Evolutionary conservation across 108 stramenopile species (phyloP).

Genomic region (Fragilaria crotonensis): DNA sequence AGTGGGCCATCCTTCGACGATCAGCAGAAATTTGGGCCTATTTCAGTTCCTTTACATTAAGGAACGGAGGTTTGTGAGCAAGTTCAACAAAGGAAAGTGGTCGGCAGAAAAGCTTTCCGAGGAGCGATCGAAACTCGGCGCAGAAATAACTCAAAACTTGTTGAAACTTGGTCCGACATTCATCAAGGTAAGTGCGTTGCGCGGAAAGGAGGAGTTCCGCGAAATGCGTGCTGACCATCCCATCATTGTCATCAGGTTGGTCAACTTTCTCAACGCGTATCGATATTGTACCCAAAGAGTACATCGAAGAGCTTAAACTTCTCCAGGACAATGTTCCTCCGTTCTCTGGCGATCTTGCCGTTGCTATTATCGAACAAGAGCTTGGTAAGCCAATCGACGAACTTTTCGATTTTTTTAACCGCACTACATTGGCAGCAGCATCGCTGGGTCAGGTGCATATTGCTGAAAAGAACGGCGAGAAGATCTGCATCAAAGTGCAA

Average conservation of each 20-base stretch:
- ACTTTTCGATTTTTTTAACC: slow-evolving; percentile 79
- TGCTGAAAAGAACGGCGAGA: slow-evolving; percentile 76
- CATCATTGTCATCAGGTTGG: slow-evolving; percentile 53
- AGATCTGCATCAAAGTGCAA: slow-evolving; percentile 91
- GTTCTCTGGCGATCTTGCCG: slow-evolving; percentile 84
- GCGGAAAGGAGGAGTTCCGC: too few species aligned
- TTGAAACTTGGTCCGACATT: slow-evolving; percentile 93
- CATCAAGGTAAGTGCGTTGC: slow-evolving; percentile 69
- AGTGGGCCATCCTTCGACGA: slow-evolving; percentile 74
- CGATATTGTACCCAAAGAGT: slow-evolving; percentile 93
- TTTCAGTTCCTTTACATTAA: slow-evolving; percentile 81
- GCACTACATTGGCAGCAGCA: slow-evolving; percentile 81
- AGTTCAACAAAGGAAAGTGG: slow-evolving; percentile 67
- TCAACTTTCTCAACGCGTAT: slow-evolving; percentile 94
- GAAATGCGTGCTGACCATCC: too few species aligned
- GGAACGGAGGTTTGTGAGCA: slow-evolving; percentile 64
- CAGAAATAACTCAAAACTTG: slow-evolving; percentile 84
- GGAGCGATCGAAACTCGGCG: slow-evolving; percentile 70
- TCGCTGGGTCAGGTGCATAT: slow-evolving; percentile 94
- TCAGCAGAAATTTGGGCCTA: slow-evolving; percentile 89
- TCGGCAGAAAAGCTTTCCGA: slow-evolving; percentile 54
- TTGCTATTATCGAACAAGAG: slow-evolving; percentile 84
- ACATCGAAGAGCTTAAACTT: slow-evolving; percentile 85
- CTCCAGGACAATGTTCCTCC: slow-evolving; percentile 96
- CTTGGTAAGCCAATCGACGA: slow-evolving; percentile 82